Percentiles rank a stretch among this genome's conserved stretches.
These are phyloP conservation scores for Russula ochroleuca DNA, from an alignment of 768 basidiomycete species.

Conservation along the genomic window DNA sequence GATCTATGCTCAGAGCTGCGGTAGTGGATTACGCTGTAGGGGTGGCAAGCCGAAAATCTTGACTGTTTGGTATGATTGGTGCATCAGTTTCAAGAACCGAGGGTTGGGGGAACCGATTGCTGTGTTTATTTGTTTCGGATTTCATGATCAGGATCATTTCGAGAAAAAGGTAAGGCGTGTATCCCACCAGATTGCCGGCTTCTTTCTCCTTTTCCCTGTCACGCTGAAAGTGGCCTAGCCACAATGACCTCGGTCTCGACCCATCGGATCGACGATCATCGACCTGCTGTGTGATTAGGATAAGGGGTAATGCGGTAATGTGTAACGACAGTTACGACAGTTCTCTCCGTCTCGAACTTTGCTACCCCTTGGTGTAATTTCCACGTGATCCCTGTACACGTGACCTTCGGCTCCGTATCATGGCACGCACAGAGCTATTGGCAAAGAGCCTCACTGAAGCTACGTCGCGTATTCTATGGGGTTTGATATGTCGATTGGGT, in stretches of 20 bases:
- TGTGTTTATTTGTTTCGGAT: background rate
- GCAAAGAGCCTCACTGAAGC: no score
- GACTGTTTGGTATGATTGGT: background rate
- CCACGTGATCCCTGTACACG: no score
- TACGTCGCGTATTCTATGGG: no score
- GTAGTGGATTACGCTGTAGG: background rate
- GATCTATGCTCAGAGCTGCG: background rate
- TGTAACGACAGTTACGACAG: no score
- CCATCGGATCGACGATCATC: background rate
- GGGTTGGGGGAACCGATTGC: background rate
- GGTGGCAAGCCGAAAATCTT: no score
- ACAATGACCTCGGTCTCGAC: background rate
- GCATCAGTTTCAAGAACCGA: no score
- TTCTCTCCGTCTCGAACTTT: no score
- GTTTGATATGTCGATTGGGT: no score
- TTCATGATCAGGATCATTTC: background rate
- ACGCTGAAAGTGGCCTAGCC: slow-evolving; percentile 1
- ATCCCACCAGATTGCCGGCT: background rate
- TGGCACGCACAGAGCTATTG: no score
- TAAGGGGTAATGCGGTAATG: no score
- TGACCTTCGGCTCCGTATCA: no score
- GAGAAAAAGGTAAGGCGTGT: slow-evolving; percentile 6
- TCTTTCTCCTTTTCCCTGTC: background rate
- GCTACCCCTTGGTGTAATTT: no score
- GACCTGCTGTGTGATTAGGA: background rate